Evolutionary conservation across 2,329 filamentous ascomycete species (phyloP).

Genomic region (Ambrosiella cleistominuta): DNA sequence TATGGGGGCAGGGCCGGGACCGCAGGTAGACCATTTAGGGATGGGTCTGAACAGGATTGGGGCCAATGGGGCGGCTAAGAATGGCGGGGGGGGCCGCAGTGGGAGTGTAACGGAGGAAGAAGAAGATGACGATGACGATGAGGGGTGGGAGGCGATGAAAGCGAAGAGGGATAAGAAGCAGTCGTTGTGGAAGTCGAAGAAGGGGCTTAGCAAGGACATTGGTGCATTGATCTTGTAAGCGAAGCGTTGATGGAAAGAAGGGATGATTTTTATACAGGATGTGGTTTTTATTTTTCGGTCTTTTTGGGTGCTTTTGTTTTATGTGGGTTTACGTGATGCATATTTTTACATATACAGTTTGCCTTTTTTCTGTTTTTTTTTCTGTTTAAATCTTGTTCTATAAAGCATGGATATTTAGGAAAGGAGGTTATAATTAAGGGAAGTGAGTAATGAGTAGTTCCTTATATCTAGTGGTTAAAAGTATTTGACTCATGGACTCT

Average conservation of each 20-base stretch:
- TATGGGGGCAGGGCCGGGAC: not conserved
- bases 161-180: constrained; percentile 52
- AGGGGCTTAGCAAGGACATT: constrained; percentile 31
- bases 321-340: not conserved
- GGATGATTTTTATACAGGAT: not conserved
- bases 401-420: not conserved
- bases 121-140: constrained; percentile 49
- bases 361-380: not conserved
- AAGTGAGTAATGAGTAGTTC: not conserved
- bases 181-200: constrained; percentile 47
- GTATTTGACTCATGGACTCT: not conserved
- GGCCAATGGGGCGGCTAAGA: constrained; percentile 18
- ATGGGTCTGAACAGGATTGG: constrained; percentile 23
- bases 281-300: constrained; percentile 11
- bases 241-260: not conserved
- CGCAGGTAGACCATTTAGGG: constrained; percentile 15
- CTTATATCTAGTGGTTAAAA: not conserved
- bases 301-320: constrained; percentile 1
- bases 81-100: constrained; percentile 17
- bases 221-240: constrained; percentile 27
- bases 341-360: not conserved
- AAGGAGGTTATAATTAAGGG: not conserved
- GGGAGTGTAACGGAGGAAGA: constrained; percentile 21
- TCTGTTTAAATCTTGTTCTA: not conserved
- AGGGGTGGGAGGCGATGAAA: constrained; percentile 54